These are phyloP conservation scores for Ogataea salicorniae DNA, from an alignment of 805 yeast genomes.

Conservation along the genomic window DNA sequence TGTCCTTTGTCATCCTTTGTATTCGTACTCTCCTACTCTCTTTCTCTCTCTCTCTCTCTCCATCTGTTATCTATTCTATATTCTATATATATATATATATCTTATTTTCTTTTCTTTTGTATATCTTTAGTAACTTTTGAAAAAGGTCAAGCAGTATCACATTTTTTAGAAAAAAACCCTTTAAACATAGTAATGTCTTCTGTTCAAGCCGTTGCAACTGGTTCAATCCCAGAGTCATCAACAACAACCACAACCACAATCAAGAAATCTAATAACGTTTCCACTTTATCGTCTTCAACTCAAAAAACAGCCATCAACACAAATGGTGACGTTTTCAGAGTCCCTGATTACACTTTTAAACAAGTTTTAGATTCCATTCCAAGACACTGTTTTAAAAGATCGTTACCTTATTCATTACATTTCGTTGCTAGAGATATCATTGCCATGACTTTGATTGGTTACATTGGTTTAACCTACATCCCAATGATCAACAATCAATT, in stretches of 20 bases:
- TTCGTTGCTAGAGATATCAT: constrained; percentile 51
- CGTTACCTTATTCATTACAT: constrained; percentile 41
- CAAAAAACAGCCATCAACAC: constrained; percentile 41
- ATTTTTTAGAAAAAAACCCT: not conserved
- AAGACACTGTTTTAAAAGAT: constrained; percentile 54
- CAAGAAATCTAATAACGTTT: constrained; percentile 19
- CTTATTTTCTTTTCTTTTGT: too few relatives aligned
- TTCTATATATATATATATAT: too few relatives aligned
- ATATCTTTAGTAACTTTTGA: too few relatives aligned
- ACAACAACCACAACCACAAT: constrained; percentile 9
- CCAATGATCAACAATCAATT: constrained; percentile 34
- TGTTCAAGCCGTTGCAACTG: constrained; percentile 8
- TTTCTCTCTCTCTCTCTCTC: too few relatives aligned
- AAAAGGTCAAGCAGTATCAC: too few relatives aligned
- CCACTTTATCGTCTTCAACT: constrained; percentile 11
- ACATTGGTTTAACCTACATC: constrained; percentile 37
- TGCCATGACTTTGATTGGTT: constrained; percentile 39
- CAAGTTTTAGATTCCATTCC: constrained; percentile 56
- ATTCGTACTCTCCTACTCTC: too few relatives aligned
- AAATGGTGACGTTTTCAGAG: constrained; percentile 49
- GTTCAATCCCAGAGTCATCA: constrained; percentile 1
- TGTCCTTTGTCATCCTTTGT: too few relatives aligned
- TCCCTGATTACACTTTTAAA: constrained; percentile 58
- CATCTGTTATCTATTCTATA: too few relatives aligned
- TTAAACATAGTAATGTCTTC: not conserved